Base-by-base conservation (phyloP, 1,284 basidiomycete genomes). In the Takashimella koratensis region DNA sequence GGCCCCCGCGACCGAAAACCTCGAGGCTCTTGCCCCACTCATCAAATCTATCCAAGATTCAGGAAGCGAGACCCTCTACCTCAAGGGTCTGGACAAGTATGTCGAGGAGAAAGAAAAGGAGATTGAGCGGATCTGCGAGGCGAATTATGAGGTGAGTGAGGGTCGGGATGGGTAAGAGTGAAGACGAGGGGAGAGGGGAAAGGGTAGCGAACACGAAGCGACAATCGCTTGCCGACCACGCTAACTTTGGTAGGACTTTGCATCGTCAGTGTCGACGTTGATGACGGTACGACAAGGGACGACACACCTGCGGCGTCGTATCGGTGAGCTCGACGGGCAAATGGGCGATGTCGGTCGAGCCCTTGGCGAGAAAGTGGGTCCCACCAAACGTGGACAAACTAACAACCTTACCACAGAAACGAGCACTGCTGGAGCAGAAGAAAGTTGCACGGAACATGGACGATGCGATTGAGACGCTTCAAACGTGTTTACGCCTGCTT, bases 81-180 rank as follows among this genome's bases (percentile, higher is more conserved):
- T 98, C 30, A 84, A 87, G 44, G 90, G 87, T 42, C 80, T 98
- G 47, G 87, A 91, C 64, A 81, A 79, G 19, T 89, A 98, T 65
- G 88, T 98, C 47, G 84, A 88, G 66, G 85, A 91, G 60, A 97
- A 98, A 77, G 96, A 99, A 71, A 81, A 83, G 53, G 94, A 98
- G 76, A 98, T 99, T 68, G 91, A 98, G 78, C 84, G 83, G 56
- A 93, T 98, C 76, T 98, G 96, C 76, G 84, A 87, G 54, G 87
- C 88, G 64, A 98, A 98, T 74, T 97, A 98, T 72, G 90, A 95
- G 72, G 79, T 79, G 41, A 43, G 70, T 57, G 30, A 36, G 30
- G 30, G 16, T 36, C 16, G 30, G 30, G 30, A 36, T 16, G 8
- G 19, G 22, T 12, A 25, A 16, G 16, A 6, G 20, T 39, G 22